Evolutionary conservation across 495 filamentous ascomycete species (phyloP), one percentile per base, ranked within the genome.

Genomic region (Hypoxylon crocopeplum): DNA sequence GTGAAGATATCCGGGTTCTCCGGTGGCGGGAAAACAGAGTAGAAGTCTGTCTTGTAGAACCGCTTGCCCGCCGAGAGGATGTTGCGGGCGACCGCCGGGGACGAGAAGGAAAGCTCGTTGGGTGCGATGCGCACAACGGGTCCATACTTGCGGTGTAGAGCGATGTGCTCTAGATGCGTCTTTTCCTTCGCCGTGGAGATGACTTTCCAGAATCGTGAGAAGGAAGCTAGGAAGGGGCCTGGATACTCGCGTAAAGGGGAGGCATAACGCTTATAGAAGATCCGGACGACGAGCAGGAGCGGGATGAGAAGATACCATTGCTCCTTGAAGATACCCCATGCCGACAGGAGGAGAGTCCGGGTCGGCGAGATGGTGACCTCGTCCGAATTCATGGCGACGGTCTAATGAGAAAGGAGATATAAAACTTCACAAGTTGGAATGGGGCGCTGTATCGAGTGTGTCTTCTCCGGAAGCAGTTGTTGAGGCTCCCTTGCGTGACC

Each of bases 1-100:
- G 81, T 83, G 69, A 84, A 84, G 68, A 83, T 82, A 40, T 83
- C 81, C n/a, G 79, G 80, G 65, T 82, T 82, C 62, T 82, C 81
- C 1, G 80, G 77, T 5, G 80, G 79, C 22, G 80, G 81, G 59
- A 83, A 82, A 12, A 83, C 79, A 30, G 61, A 71, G 69, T 83
- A 83, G 40, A 81, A 82, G 41, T 77, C 72, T 10, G 81, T 83
- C 73, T 84, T 83, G 69, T 78, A 77, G 68, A 82, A 84, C 16
- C 80, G 74, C 59, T 78, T 82, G 29, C 81, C 79, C 7, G 78
- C 77, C 13, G 71, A 75, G 24, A 82, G 68, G 22, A 84, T 50
- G 13, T 75, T 70, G 0, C 77, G 70, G 15, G 80, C 79, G 0
- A 77, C 75, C 40, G 75, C 63, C 7, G 84, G 81, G 7, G 80